These are phyloP conservation scores for Aspergillus steynii DNA, from an alignment of 495 filamentous ascomycete genomes.

Conservation along the genomic window DNA sequence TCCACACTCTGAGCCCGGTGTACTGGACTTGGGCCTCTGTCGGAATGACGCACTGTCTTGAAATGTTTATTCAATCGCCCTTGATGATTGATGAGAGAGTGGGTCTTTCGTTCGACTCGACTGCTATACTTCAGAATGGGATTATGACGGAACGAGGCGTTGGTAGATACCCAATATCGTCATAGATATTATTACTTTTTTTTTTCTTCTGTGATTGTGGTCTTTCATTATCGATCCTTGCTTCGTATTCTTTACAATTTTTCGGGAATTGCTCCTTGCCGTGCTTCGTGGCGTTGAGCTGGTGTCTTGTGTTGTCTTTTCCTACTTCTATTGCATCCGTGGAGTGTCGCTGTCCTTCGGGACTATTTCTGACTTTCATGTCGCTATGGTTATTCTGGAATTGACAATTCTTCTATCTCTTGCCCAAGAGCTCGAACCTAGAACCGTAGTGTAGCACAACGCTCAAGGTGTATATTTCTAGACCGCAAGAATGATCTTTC, in stretches of 20 bases:
- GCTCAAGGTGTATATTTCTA: background rate
- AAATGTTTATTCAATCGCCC: constrained; percentile 19
- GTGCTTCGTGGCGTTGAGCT: background rate
- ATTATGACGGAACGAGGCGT: constrained; percentile 52
- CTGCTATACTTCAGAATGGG: constrained; percentile 37
- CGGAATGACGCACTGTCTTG: constrained; percentile 31
- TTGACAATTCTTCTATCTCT: background rate
- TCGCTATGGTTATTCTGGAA: background rate
- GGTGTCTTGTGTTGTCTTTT: background rate
- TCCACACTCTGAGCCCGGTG: constrained; percentile 33
- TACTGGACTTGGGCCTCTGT: constrained; percentile 40
- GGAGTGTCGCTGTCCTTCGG: background rate
- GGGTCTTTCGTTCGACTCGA: constrained; percentile 28
- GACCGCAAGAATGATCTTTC: background rate
- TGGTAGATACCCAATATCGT: constrained; percentile 52
- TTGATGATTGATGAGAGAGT: constrained; percentile 27
- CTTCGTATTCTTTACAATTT: constrained; percentile 11
- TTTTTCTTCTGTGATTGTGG: constrained; percentile 32
- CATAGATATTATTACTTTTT: constrained; percentile 38
- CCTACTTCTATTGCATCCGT: background rate
- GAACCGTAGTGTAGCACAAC: background rate
- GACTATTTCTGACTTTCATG: background rate
- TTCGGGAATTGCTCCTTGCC: background rate
- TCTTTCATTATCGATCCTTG: constrained; percentile 23
- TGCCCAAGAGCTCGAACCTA: background rate